Evolutionary conservation across 2,329 filamentous ascomycete genomes (phyloP).

Genomic region (Blastomyces percursus): DNA sequence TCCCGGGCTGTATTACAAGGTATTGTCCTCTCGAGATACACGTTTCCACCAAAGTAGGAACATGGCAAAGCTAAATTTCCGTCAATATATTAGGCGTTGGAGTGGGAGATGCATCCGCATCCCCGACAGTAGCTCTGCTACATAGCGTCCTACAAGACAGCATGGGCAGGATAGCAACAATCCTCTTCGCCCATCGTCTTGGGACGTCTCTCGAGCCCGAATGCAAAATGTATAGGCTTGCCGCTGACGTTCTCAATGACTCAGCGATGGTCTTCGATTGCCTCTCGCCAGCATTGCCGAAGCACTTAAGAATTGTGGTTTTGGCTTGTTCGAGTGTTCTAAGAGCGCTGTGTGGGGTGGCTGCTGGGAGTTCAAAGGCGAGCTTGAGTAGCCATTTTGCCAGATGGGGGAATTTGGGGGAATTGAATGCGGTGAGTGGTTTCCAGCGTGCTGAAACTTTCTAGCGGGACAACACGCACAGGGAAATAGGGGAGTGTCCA

Average conservation of each 20-base stretch:
- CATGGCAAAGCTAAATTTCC: constrained; percentile 6
- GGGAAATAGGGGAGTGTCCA: not conserved
- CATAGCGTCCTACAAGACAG: constrained; percentile 75
- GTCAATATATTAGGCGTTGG: constrained; percentile 49
- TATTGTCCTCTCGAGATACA: constrained; percentile 19
- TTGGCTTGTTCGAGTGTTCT: constrained; percentile 52
- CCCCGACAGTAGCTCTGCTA: constrained; percentile 69
- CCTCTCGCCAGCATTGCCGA: constrained; percentile 62
- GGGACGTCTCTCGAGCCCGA: constrained; percentile 78
- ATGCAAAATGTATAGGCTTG: constrained; percentile 78
- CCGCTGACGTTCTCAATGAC: constrained; percentile 84
- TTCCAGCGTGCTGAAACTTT: not conserved
- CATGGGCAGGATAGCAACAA: constrained; percentile 70
- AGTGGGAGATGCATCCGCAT: constrained; percentile 67
- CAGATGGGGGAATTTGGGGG: constrained; percentile 71
- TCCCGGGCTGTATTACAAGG: constrained; percentile 72
- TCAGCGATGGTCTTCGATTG: constrained; percentile 76
- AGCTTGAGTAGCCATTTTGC: constrained; percentile 89
- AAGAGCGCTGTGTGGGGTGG: constrained; percentile 70
- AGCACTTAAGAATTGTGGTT: constrained; percentile 44
- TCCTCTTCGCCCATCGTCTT: constrained; percentile 71
- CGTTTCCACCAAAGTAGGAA: constrained; percentile 6
- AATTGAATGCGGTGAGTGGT: constrained; percentile 65
- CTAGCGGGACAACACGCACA: not conserved
- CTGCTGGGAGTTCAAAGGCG: constrained; percentile 81